Evolutionary conservation across 805 yeast genomes (phyloP), one percentile per base, ranked within the genome.

Genomic region (Lachancea quebecensis): DNA sequence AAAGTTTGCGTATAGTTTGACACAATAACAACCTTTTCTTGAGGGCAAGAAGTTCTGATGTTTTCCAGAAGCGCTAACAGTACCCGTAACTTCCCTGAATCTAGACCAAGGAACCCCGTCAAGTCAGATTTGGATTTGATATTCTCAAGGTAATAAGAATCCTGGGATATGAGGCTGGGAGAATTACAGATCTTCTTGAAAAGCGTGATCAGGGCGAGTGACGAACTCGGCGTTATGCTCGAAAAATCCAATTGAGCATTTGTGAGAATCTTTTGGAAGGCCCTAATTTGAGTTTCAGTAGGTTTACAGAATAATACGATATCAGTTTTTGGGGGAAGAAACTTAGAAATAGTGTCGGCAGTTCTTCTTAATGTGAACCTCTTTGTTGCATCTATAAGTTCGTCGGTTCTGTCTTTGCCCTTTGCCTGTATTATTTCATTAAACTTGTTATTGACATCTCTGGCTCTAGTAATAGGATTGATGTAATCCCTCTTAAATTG

Each of bases 1-100:
- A 91, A 70, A 0, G 96, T 88, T 55, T 85, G 83, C 0, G 97
- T 91, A 50, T 81, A 90, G 50, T 91, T 88, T 0, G 96, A 89
- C 1, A 90, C 85, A 21, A 91, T 64, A 1, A 91, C 96, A 2
- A 83, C 78, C 59, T 90, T 91, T 57, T 91, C 97, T 6, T 71
- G 67, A 18, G 53, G 46, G 0, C 73, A 62, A 3, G 57, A 52
- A 2, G 55, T 47, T 25, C 62, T 60, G 2, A 87, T 71, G 37
- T 75, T 74, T 1, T 68, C 60, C 4, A 93, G 51, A 9, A 90
- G 59, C 2, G 76, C 72, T 30, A 79, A 70, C 6, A 91, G 64
- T 0, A 83, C 69, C 36, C 68, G 67, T 21, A 89, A 66, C 58
- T 91, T 91, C 2, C 96, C 95, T 48, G 75, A 60, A 35, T 65